These are phyloP conservation scores for Hyphopichia burtonii DNA, from an alignment of 1,139 yeast species.

Conservation along the genomic window DNA sequence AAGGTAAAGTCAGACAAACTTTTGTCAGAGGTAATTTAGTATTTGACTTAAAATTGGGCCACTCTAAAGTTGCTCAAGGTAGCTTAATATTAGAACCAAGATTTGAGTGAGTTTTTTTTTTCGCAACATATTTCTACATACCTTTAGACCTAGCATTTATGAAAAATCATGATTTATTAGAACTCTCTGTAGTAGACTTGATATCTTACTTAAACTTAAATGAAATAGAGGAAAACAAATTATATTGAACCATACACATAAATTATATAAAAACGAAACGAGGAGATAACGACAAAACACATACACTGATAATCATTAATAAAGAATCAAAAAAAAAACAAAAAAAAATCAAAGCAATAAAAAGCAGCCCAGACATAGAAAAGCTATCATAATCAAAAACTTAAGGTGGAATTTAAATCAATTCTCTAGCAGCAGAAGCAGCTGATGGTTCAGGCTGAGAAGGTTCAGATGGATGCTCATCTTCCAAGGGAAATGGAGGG, in stretches of 20 bases:
- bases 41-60: slow-evolving; percentile 59
- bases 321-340: no score
- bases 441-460: background rate
- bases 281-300: no score
- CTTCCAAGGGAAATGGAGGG: background rate
- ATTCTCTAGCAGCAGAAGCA: background rate
- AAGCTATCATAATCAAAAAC: background rate
- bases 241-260: no score
- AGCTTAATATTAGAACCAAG: slow-evolving; percentile 59
- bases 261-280: no score
- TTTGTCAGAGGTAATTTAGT: slow-evolving; percentile 72
- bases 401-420: background rate
- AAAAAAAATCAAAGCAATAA: background rate
- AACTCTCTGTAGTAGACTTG: no score
- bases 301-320: no score
- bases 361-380: background rate
- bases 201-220: no score
- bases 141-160: background rate
- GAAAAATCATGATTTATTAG: no score
- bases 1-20: slow-evolving; percentile 77
- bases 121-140: no score
- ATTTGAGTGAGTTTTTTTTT: slow-evolving; percentile 4
- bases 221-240: no score
- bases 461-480: background rate
- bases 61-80: slow-evolving; percentile 56